phyloP scores from a whole-genome alignment of 257 asterid species.

The Ophiorrhiza pumila region DNA sequence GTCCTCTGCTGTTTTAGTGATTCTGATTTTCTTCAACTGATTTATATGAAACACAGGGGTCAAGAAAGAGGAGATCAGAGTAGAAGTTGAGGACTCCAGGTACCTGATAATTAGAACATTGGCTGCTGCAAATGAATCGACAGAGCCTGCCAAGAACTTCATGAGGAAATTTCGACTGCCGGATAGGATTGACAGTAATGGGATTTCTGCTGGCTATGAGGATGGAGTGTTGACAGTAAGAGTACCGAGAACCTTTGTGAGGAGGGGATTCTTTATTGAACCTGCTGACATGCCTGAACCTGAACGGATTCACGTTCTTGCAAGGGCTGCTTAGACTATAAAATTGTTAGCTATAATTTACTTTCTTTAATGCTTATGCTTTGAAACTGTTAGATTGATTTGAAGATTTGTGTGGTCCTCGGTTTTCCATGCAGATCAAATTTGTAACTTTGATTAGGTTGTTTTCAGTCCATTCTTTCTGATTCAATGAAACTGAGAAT shows the following conservation, averaged over 20 bases:
- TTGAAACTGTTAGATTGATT: not conserved
- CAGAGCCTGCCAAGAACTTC: constrained; percentile 43
- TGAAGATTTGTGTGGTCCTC: not conserved
- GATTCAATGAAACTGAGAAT: not conserved
- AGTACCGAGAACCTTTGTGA: constrained; percentile 51
- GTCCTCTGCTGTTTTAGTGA: constrained; percentile 4
- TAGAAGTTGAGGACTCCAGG: constrained; percentile 62
- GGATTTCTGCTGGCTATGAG: constrained; percentile 59
- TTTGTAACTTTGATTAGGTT: too few relatives aligned
- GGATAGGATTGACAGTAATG: constrained; percentile 44
- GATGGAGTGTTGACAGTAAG: constrained; percentile 57
- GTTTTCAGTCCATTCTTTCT: not conserved
- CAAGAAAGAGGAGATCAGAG: constrained; percentile 63
- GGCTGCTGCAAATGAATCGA: constrained; percentile 24
- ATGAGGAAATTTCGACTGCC: constrained; percentile 64
- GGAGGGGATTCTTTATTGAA: constrained; percentile 44
- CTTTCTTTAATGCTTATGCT: not conserved
- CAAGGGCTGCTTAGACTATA: constrained; percentile 59
- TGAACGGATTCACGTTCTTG: constrained; percentile 29
- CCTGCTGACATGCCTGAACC: constrained; percentile 37
- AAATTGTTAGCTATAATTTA: not conserved
- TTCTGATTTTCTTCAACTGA: not conserved
- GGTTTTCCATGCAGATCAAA: not conserved
- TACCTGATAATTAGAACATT: constrained; percentile 62
- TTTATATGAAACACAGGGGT: constrained; percentile 32